Conservation (phyloP, 202 grass and related monocot genomes). For the Bolboschoenoplectus hybrid region DNA sequence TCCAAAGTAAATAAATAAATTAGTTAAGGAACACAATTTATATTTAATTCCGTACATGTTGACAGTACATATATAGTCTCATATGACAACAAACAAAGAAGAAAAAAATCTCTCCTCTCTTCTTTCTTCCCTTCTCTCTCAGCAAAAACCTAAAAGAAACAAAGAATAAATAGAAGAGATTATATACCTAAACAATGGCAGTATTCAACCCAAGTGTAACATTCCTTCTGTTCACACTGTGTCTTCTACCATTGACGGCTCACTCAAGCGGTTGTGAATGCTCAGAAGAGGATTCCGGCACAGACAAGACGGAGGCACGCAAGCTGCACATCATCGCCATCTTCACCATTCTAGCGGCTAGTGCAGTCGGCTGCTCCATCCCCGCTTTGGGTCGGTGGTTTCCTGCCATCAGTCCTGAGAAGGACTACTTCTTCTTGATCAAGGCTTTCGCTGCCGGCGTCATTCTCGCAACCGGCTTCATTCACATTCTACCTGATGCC, state of each 20-base stretch:
- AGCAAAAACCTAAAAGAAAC: too few relatives aligned
- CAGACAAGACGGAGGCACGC: slow-evolving; percentile 38
- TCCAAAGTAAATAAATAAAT: too few relatives aligned
- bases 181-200: not conserved
- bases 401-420: slow-evolving; percentile 53
- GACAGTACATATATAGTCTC: too few relatives aligned
- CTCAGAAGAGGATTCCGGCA: slow-evolving; percentile 11
- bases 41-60: too few relatives aligned
- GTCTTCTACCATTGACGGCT: slow-evolving; percentile 42
- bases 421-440: slow-evolving; percentile 57
- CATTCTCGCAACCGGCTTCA: slow-evolving; percentile 78
- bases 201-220: not conserved
- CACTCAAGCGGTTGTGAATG: slow-evolving; percentile 48
- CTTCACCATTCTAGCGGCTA: slow-evolving; percentile 55
- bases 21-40: too few relatives aligned
- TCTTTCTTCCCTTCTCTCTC: too few relatives aligned
- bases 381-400: slow-evolving; percentile 56
- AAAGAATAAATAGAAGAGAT: not conserved
- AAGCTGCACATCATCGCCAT: slow-evolving; percentile 65
- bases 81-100: too few relatives aligned
- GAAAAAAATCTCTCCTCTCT: too few relatives aligned
- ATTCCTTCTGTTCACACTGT: slow-evolving; percentile 33
- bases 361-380: slow-evolving; percentile 56
- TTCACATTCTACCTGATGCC: slow-evolving; percentile 86
- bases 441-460: slow-evolving; percentile 88